Base-by-base conservation (phyloP, 2,329 filamentous ascomycete species). In the Aspergillus sp. region DNA sequence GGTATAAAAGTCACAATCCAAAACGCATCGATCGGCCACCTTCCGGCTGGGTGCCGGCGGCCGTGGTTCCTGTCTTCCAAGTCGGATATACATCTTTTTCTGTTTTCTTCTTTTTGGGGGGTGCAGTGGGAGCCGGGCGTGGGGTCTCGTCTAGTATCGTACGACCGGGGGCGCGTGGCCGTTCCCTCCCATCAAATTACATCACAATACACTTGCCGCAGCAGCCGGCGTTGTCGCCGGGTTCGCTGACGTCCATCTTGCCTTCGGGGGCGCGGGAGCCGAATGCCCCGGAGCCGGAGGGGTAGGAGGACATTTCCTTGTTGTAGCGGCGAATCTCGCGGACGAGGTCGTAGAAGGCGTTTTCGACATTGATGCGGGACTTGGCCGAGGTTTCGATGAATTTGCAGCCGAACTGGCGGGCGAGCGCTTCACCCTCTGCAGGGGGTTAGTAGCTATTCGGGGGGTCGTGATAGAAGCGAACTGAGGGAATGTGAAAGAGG, bases 371-470 rank as follows among this genome's bases (percentile, higher is more conserved):
- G 79, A 94, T 95, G 72, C 93, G 88, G 57, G 92, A 95, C 79
- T 97, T 99, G 62, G 94, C 94, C 40, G 94, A 99, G 11, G 94
- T 97, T 80, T 99, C 94, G 77, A 97, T 95, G 79, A 97, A 99
- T 72, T 94, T 95, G 87, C 94, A 99, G 70, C 86, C 87, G 74
- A 99, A 97, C 59, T 87, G 86, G 64, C 83, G 84, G 59, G 92
- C 93, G 62, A 97, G 80, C 54, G 86, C 83, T 76, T 94, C 88
- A 66, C 93, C 93, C 86, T 97, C 93, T 96, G 75, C 24, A 52
- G 19, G 44, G 13, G 66, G 46, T 43, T 45, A 26, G 30, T 30
- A 56, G 47, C 22, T 40, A 24, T 42, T 43, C 11, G 17, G 22
- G 13, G 11, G 11, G 20, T 19, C n/a, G 20, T 8, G n/a, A 30